Evolutionary conservation across 1,284 basidiomycete genomes (phyloP).

Genomic region (Phylloboletellus chloephorus): DNA sequence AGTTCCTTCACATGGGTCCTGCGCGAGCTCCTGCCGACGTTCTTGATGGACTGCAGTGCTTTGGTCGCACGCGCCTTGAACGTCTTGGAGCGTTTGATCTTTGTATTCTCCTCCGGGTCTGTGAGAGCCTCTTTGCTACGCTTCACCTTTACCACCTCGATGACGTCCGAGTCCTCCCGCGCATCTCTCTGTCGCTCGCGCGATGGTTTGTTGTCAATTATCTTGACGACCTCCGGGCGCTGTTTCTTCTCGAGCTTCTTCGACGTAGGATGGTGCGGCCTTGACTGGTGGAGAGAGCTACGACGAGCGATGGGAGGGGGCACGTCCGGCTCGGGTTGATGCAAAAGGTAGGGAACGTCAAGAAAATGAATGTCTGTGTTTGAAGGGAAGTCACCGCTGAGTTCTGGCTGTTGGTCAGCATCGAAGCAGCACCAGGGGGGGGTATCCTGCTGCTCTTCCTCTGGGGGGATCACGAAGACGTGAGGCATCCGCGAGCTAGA

Average conservation of each 20-base stretch:
- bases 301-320: constrained; percentile 22
- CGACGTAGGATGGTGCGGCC: constrained; percentile 26
- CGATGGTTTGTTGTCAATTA: constrained; percentile 19
- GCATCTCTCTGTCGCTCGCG: constrained; percentile 25
- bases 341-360: constrained; percentile 37
- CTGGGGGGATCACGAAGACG: constrained; percentile 65
- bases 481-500: constrained; percentile 45
- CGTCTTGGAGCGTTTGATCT: constrained; percentile 45
- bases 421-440: constrained; percentile 66
- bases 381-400: constrained; percentile 29
- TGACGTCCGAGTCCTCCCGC: constrained; percentile 43
- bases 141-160: constrained; percentile 64
- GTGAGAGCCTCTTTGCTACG: constrained; percentile 35
- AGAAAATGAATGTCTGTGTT: constrained; percentile 38
- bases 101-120: constrained; percentile 27
- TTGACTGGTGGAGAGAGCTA: constrained; percentile 13
- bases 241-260: constrained; percentile 32
- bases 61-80: constrained; percentile 54
- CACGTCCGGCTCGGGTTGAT: constrained; percentile 10
- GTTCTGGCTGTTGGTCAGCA: constrained; percentile 37
- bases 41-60: constrained; percentile 59
- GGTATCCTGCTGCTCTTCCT: constrained; percentile 53
- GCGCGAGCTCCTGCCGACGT: constrained; percentile 39
- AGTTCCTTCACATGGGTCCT: constrained; percentile 37
- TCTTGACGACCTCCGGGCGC: constrained; percentile 25